Evolutionary conservation across 2,329 filamentous ascomycete genomes (phyloP), one percentile per base, ranked within the genome.

Genomic region (Aspergillus fructus): DNA sequence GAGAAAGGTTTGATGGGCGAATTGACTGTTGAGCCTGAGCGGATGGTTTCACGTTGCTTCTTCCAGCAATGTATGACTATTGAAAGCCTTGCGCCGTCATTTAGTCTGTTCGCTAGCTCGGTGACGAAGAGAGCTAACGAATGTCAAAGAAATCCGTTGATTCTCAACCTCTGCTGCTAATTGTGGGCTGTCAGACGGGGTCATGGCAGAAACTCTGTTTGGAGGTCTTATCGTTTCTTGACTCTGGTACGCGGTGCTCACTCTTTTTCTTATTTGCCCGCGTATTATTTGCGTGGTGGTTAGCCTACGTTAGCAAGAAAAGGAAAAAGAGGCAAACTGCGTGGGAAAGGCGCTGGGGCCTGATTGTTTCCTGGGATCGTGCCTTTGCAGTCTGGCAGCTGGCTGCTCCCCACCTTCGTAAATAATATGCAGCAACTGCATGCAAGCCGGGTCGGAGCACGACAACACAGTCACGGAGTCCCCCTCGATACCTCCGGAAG

Each of bases 381-480:
- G 54, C 34, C 40, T 53, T 9, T 53, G 50, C 27, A 33, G n/a
- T 37, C 21, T 21, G 46, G 30, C 46, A 7, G 43, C 39, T 30
- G 19, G 15, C 30, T 17, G 24, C 34, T 24, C 42, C 60, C 50
- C 59, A 55, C 56, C 52, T 56, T 62, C 46, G 37, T 55, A 48
- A 47, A 61, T 13, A 37, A 37, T 34, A 49, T 15, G 12, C 15
- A 34, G 42, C 30, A 54, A 47, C 61, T 59, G 59, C 61, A 63
- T 61, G 61, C 61, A 61, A 61, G 61, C 51, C 56, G 59, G 61
- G 53, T 47, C 51, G 55, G 48, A 53, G 40, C 17, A 23, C 41
- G 27, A 15, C 30, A 37, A 27, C 46, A 37, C 12, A 37, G 34
- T 37, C 34, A 37, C 34, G 30, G 46, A 17, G 46, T 48, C 27